phyloP scores from a whole-genome alignment of 73 alveolate genomes.

The Tetrahymena thermophila region DNA sequence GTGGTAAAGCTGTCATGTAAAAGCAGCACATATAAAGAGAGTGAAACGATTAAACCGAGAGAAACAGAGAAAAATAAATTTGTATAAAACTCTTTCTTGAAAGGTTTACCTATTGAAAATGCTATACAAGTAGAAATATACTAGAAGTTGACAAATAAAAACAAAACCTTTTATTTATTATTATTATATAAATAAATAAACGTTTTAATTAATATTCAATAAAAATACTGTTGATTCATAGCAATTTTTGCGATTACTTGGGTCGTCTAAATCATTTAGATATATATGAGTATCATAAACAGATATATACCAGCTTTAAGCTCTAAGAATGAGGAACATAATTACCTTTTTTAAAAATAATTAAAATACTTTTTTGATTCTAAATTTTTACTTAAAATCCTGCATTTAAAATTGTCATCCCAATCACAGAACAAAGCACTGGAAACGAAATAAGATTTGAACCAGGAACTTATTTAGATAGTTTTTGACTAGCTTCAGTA shows the following conservation, averaged over 20 bases:
- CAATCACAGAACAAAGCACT: constrained; percentile 63
- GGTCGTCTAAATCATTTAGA: constrained; percentile 43
- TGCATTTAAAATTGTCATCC: constrained; percentile 39
- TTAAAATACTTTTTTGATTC: too few relatives aligned
- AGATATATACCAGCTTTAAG: constrained; percentile 13
- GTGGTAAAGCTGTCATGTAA: not conserved
- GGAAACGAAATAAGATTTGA: constrained; percentile 72
- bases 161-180: not conserved
- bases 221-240: constrained; percentile 64
- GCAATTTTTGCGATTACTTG: constrained; percentile 45
- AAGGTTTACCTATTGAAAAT: constrained; percentile 83
- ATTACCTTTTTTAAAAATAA: not conserved
- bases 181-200: not conserved
- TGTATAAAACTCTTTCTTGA: constrained; percentile 72
- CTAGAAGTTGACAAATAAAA: constrained; percentile 66
- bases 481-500: constrained; percentile 68
- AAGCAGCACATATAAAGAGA: not conserved
- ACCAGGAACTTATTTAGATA: constrained; percentile 72
- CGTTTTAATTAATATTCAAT: too few relatives aligned
- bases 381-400: constrained; percentile 34
- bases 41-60: not conserved
- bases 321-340: not conserved
- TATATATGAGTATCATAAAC: not conserved
- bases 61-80: constrained; percentile 54
- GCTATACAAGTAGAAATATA: constrained; percentile 67